Evolutionary conservation across 1,284 basidiomycete genomes (phyloP).

Genomic region (Trametes sp.): DNA sequence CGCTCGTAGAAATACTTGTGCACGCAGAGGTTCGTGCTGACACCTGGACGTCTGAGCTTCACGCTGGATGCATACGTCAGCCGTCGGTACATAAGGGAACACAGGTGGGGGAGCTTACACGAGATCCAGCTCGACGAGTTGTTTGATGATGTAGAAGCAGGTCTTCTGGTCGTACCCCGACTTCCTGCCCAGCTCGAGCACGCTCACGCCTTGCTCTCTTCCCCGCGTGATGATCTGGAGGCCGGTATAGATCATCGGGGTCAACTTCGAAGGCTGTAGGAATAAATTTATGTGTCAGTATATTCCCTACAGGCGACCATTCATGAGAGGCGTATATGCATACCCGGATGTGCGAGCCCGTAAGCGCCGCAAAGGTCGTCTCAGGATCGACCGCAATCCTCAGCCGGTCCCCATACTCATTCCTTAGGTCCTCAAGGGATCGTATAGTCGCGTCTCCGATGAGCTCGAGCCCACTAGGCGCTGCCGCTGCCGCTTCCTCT

Average conservation of each 20-base stretch:
- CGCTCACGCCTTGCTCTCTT: slow-evolving; percentile 78
- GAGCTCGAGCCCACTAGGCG: slow-evolving; percentile 54
- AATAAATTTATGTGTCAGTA: neutral
- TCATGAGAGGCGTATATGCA: slow-evolving; percentile 34
- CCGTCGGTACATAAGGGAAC: neutral
- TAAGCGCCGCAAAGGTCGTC: slow-evolving; percentile 79
- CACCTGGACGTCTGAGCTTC: slow-evolving; percentile 79
- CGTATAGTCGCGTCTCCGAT: slow-evolving; percentile 61
- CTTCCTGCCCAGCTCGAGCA: slow-evolving; percentile 77
- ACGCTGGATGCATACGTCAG: slow-evolving; percentile 50
- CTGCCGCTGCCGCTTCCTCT: slow-evolving; percentile 48
- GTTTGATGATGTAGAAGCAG: slow-evolving; percentile 84
- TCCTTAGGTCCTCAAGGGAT: slow-evolving; percentile 60
- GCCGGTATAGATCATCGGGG: slow-evolving; percentile 84
- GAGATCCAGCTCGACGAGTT: slow-evolving; percentile 74
- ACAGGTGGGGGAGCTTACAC: slow-evolving; percentile 61
- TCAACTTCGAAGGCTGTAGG: slow-evolving; percentile 77
- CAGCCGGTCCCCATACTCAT: slow-evolving; percentile 65
- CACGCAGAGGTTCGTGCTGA: slow-evolving; percentile 77
- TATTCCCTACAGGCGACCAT: neutral
- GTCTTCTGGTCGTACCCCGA: slow-evolving; percentile 92
- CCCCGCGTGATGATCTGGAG: slow-evolving; percentile 87
- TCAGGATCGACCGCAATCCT: slow-evolving; percentile 80
- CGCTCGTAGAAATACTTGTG: slow-evolving; percentile 82
- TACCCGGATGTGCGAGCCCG: slow-evolving; percentile 83